These are phyloP conservation scores for Puccinia novopanici DNA, from an alignment of 1,284 basidiomycete species.

Conservation along the genomic window DNA sequence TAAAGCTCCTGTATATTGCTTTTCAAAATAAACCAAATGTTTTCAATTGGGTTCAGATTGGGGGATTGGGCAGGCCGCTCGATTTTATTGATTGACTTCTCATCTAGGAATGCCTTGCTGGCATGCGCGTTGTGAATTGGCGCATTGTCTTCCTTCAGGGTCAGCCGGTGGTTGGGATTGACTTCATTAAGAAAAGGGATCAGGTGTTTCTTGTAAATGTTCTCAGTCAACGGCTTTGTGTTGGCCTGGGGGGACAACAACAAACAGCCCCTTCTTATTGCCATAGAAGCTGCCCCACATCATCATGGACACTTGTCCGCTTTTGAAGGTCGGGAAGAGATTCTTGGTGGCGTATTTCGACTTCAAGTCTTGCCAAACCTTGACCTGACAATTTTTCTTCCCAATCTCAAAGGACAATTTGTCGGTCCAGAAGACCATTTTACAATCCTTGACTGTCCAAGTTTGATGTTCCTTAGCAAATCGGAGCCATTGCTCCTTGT, in stretches of 20 bases:
- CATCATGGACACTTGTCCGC: too few relatives aligned
- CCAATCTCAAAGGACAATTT: constrained; percentile 4
- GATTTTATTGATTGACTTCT: not conserved
- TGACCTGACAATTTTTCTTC: not conserved
- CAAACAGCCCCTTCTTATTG: not conserved
- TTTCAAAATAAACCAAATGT: constrained; percentile 56
- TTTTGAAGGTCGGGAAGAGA: too few relatives aligned
- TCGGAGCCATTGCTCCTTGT: not conserved
- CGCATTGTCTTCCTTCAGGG: too few relatives aligned
- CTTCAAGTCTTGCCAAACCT: not conserved
- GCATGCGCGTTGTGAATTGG: too few relatives aligned
- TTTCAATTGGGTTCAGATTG: constrained; percentile 61
- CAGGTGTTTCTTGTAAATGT: constrained; percentile 21
- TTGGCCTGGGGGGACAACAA: not conserved
- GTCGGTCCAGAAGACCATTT: not conserved
- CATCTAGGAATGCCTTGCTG: not conserved
- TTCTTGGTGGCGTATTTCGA: not conserved
- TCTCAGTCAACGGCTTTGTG: not conserved
- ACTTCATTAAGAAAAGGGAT: too few relatives aligned
- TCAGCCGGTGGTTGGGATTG: too few relatives aligned
- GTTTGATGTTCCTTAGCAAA: constrained; percentile 20
- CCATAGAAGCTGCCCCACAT: too few relatives aligned
- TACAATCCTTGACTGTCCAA: constrained; percentile 7
- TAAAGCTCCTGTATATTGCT: too few relatives aligned
- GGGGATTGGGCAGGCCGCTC: constrained; percentile 59